Percentiles rank a stretch among this genome's conserved stretches.
Conservation (phyloP, 2,329 filamentous ascomycete genomes). For the Aspergillus ochraceoroseus region DNA sequence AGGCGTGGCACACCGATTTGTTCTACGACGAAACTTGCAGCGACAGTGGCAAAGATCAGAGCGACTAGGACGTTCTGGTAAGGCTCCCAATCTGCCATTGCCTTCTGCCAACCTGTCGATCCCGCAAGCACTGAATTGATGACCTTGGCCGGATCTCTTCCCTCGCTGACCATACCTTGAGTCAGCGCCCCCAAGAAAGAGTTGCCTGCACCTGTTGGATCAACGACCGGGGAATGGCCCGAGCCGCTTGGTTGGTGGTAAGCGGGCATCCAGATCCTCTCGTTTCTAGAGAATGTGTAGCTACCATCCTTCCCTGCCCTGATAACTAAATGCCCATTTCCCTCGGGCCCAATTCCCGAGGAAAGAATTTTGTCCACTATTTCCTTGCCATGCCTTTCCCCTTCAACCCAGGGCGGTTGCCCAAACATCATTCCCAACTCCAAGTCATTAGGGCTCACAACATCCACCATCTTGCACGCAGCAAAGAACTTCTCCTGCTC, state of each 20-base stretch:
- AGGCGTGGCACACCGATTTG: conserved; percentile 73
- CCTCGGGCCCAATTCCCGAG: conserved; percentile 36
- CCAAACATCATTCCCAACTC: conserved; percentile 87
- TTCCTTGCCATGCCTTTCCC: conserved; percentile 25
- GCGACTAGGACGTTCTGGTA: conserved; percentile 55
- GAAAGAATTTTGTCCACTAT: conserved; percentile 37
- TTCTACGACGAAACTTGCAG: conserved; percentile 90
- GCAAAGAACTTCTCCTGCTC: conserved; percentile 52
- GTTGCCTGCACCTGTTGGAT: conserved; percentile 92
- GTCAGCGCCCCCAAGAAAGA: conserved; percentile 67
- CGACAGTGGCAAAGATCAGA: conserved; percentile 70
- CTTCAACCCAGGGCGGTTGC: conserved; percentile 35
- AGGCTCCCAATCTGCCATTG: conserved; percentile 46
- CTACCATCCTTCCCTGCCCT: conserved; percentile 60
- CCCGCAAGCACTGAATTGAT: conserved; percentile 38
- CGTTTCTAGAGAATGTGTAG: conserved; percentile 44
- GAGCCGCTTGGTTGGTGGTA: conserved; percentile 53
- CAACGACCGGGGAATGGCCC: conserved; percentile 56
- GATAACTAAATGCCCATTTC: conserved; percentile 43
- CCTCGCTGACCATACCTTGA: conserved; percentile 50
- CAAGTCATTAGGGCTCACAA: conserved; percentile 74
- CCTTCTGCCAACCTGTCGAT: conserved; percentile 52
- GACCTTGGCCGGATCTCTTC: conserved; percentile 28
- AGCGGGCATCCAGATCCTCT: conserved; percentile 67
- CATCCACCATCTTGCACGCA: conserved; percentile 53